phyloP scores from a whole-genome alignment of 441 rosid species.

The Raphanus hybrid region DNA sequence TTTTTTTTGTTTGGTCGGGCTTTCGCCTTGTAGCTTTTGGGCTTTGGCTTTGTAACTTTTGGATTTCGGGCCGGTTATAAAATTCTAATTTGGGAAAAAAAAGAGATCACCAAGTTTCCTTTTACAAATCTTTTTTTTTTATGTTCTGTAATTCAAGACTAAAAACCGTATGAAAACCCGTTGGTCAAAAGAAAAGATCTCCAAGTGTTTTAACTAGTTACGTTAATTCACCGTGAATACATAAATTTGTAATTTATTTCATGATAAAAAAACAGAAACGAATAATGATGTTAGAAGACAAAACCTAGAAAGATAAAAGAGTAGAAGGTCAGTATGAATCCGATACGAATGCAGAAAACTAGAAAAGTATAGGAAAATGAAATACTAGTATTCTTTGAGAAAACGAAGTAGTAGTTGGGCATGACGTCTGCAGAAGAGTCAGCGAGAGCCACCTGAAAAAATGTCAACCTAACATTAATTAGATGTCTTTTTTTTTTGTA shows the following conservation, averaged over 20 bases:
- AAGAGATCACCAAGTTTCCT: background rate
- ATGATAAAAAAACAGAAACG: background rate
- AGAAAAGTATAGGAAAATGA: background rate
- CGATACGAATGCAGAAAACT: background rate
- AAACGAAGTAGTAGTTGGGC: constrained; percentile 42
- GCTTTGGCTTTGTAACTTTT: no score
- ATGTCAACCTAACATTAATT: constrained; percentile 68
- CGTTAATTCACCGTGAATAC: background rate
- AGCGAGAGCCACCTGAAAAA: constrained; percentile 55
- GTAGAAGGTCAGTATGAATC: background rate
- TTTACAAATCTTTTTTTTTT: no score
- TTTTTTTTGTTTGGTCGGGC: no score
- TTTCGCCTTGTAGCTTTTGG: no score
- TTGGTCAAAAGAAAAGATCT: background rate
- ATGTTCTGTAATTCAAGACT: background rate
- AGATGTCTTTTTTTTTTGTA: no score
- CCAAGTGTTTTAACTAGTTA: background rate
- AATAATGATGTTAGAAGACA: background rate
- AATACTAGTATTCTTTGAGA: background rate
- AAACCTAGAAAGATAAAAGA: background rate
- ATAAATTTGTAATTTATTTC: background rate
- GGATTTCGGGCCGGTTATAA: no score
- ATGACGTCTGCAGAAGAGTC: constrained; percentile 50
- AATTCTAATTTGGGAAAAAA: no score
- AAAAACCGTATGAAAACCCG: background rate